These are phyloP conservation scores for Pholiota conissans DNA, from an alignment of 768 basidiomycete species.

Conservation along the genomic window DNA sequence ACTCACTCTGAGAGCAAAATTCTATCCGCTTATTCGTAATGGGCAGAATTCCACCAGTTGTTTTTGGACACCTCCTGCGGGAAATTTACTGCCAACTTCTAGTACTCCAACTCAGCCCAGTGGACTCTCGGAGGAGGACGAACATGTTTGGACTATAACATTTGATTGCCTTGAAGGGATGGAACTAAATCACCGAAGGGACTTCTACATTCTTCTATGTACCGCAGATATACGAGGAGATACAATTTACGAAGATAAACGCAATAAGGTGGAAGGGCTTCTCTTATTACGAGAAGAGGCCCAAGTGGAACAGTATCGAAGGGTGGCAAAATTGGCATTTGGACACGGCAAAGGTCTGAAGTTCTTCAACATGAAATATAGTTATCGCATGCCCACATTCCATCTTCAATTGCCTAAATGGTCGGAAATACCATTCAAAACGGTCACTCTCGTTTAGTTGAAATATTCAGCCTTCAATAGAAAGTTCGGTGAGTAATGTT, in stretches of 20 bases:
- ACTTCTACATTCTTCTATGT: background rate
- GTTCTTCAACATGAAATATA: too few species aligned
- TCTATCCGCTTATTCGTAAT: background rate
- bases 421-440: too few species aligned
- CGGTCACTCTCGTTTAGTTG: too few species aligned
- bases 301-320: background rate
- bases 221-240: background rate
- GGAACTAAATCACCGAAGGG: background rate
- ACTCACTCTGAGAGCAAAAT: background rate
- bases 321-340: conserved; percentile 6
- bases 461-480: too few species aligned
- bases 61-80: background rate
- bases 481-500: too few species aligned
- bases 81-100: background rate
- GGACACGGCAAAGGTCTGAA: too few species aligned
- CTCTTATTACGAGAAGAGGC: background rate
- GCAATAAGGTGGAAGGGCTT: background rate
- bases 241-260: background rate
- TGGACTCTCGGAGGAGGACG: background rate
- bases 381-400: too few species aligned
- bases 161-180: conserved; percentile 7
- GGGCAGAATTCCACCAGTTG: background rate
- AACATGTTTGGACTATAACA: background rate
- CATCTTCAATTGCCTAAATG: too few species aligned
- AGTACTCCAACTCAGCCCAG: background rate